phyloP scores from a whole-genome alignment of 202 grass and related monocot species.

The Sporobolus alterniflorus region DNA sequence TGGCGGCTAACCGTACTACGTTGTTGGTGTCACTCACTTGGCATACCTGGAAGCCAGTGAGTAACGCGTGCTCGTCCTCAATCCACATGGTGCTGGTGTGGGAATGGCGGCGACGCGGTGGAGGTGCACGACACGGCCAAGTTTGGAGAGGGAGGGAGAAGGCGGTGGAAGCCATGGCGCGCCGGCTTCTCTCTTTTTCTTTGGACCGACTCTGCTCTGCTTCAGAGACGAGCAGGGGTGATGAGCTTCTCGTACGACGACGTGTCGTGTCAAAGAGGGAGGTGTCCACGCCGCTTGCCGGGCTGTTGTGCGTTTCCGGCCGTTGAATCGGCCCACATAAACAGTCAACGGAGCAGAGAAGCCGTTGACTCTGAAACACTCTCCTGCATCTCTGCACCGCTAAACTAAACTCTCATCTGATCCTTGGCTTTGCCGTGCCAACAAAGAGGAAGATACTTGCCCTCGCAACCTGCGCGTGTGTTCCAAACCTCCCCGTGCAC shows the following conservation, averaged over 20 bases:
- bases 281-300: background rate
- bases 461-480: background rate
- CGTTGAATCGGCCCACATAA: background rate
- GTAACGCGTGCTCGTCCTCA: too few species aligned
- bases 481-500: conserved; percentile 38
- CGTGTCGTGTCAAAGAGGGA: background rate
- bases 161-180: conserved; percentile 25
- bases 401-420: background rate
- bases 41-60: too few species aligned
- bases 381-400: background rate
- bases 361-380: background rate
- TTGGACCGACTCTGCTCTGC: background rate
- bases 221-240: background rate
- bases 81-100: too few species aligned
- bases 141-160: background rate
- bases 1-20: too few species aligned
- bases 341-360: background rate
- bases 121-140: too few species aligned
- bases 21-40: too few species aligned
- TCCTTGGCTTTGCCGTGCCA: conserved; percentile 18
- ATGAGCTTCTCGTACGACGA: background rate
- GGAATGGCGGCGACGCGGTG: too few species aligned
- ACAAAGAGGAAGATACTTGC: background rate
- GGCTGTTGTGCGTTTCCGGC: background rate
- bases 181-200: background rate